These are phyloP conservation scores for Xylaria intraflava DNA, from an alignment of 495 filamentous ascomycete genomes.

Conservation along the genomic window DNA sequence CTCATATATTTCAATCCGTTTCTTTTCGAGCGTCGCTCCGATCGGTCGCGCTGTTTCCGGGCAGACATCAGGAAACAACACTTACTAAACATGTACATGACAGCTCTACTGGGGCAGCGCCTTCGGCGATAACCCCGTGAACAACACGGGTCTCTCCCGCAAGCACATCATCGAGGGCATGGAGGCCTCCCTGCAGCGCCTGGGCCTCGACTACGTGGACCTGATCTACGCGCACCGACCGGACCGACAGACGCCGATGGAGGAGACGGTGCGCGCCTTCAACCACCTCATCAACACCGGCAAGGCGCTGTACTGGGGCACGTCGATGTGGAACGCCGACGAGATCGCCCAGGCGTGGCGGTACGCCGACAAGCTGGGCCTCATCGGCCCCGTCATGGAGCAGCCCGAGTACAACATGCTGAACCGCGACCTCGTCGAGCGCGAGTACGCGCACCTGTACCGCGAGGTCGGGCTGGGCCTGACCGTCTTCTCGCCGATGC, in stretches of 20 bases:
- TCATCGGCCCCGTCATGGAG: constrained; percentile 79
- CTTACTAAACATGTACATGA: neutral
- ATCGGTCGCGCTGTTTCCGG: too few species aligned
- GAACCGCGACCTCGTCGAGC: constrained; percentile 65
- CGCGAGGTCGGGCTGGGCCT: constrained; percentile 60
- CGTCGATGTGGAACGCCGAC: constrained; percentile 75
- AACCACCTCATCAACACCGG: constrained; percentile 71
- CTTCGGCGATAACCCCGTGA: constrained; percentile 56
- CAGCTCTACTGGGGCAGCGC: constrained; percentile 63
- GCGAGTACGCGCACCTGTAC: constrained; percentile 63
- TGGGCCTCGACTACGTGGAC: constrained; percentile 72
- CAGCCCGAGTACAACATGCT: constrained; percentile 84
- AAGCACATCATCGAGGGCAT: constrained; percentile 74
- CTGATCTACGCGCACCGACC: constrained; percentile 81
- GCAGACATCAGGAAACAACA: too few species aligned
- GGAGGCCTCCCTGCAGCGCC: constrained; percentile 56
- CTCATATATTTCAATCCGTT: neutral
- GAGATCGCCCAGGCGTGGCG: constrained; percentile 75
- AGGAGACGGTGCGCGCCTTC: constrained; percentile 79
- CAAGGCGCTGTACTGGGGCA: constrained; percentile 87
- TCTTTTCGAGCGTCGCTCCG: neutral
- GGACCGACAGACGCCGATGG: constrained; percentile 76
- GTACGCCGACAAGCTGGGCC: constrained; percentile 62
- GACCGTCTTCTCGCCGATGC: constrained; percentile 67
- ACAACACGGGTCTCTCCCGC: constrained; percentile 70